Percentiles rank a stretch among this genome's conserved stretches.
These are phyloP conservation scores for Hericium erinaceus DNA, from an alignment of 768 basidiomycete species.

Conservation along the genomic window DNA sequence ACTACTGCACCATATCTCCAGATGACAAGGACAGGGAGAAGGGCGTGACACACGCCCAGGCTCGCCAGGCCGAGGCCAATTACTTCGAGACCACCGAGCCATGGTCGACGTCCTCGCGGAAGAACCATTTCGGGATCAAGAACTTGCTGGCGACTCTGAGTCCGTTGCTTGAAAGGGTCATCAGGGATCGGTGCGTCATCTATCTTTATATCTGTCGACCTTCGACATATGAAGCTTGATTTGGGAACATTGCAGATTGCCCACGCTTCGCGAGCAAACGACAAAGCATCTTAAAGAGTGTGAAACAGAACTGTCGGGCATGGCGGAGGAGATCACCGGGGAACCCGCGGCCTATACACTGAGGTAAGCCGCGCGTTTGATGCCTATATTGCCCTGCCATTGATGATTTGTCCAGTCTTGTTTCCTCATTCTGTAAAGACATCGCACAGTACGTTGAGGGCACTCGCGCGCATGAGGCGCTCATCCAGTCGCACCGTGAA, in stretches of 20 bases:
- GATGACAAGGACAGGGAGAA: slow-evolving; percentile 24
- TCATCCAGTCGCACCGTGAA: slow-evolving; percentile 25
- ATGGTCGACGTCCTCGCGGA: slow-evolving; percentile 24
- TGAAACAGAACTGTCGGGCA: neutral
- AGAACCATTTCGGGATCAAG: slow-evolving; percentile 27
- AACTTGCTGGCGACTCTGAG: slow-evolving; percentile 29
- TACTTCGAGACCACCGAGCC: slow-evolving; percentile 29
- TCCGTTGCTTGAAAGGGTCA: slow-evolving; percentile 27
- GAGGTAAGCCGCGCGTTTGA: neutral
- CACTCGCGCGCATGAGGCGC: slow-evolving; percentile 13
- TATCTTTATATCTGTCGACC: too few relatives aligned
- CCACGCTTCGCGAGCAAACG: neutral
- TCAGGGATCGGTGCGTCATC: slow-evolving; percentile 20
- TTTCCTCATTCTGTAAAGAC: neutral
- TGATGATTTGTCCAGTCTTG: slow-evolving; percentile 14
- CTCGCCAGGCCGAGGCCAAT: slow-evolving; percentile 25
- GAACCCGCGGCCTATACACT: neutral
- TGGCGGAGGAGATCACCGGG: neutral
- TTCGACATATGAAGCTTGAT: neutral
- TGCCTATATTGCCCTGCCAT: neutral
- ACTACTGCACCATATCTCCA: slow-evolving; percentile 36
- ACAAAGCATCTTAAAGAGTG: neutral
- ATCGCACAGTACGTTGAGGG: slow-evolving; percentile 20
- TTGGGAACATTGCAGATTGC: neutral
- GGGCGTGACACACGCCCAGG: slow-evolving; percentile 22